A percentile compares a stretch with the other conserved stretches of the same genome.
phyloP scores from a whole-genome alignment of 176 grass and related monocot genomes.

The Urochloa ruziziensis region DNA sequence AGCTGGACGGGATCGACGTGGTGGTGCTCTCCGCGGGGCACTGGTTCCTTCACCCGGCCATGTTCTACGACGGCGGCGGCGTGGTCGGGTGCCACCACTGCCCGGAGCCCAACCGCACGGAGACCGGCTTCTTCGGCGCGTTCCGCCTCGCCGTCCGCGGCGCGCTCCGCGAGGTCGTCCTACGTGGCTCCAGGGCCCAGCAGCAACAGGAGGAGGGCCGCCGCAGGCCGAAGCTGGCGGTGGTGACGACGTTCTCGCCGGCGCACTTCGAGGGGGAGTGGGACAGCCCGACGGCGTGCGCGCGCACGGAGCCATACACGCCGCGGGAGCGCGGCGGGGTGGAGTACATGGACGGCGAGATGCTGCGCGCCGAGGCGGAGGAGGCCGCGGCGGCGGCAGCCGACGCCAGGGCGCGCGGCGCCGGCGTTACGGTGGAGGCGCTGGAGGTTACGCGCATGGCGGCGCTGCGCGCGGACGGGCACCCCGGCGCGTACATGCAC shows the following conservation, averaged over 20 bases:
- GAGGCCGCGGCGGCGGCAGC: slow-evolving; percentile 38
- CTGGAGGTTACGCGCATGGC: slow-evolving; percentile 63
- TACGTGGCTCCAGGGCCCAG: slow-evolving; percentile 6
- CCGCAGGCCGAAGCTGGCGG: slow-evolving; percentile 40
- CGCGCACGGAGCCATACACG: slow-evolving; percentile 57
- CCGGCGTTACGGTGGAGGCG: slow-evolving; percentile 36
- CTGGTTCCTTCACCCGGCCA: slow-evolving; percentile 85
- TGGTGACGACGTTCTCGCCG: slow-evolving; percentile 81
- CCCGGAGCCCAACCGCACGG: slow-evolving; percentile 69
- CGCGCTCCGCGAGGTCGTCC: slow-evolving; percentile 48
- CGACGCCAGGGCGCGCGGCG: not conserved
- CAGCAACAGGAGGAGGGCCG: not conserved
- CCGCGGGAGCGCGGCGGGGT: slow-evolving; percentile 42
- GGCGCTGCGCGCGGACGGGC: slow-evolving; percentile 58
- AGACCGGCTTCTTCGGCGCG: slow-evolving; percentile 78
- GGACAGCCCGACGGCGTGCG: slow-evolving; percentile 66
- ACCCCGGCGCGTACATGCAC: slow-evolving; percentile 74
- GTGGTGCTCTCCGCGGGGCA: slow-evolving; percentile 77
- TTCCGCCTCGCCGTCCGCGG: slow-evolving; percentile 67
- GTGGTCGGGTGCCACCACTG: slow-evolving; percentile 85
- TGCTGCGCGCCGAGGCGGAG: slow-evolving; percentile 53
- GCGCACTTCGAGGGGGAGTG: slow-evolving; percentile 89
- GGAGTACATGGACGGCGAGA: slow-evolving; percentile 59
- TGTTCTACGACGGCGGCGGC: slow-evolving; percentile 61
- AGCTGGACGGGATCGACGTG: slow-evolving; percentile 53